Evolutionary conservation across 2,329 filamentous ascomycete genomes (phyloP), one percentile per base, ranked within the genome.

Genomic region (Pestalotiopsis sp.): DNA sequence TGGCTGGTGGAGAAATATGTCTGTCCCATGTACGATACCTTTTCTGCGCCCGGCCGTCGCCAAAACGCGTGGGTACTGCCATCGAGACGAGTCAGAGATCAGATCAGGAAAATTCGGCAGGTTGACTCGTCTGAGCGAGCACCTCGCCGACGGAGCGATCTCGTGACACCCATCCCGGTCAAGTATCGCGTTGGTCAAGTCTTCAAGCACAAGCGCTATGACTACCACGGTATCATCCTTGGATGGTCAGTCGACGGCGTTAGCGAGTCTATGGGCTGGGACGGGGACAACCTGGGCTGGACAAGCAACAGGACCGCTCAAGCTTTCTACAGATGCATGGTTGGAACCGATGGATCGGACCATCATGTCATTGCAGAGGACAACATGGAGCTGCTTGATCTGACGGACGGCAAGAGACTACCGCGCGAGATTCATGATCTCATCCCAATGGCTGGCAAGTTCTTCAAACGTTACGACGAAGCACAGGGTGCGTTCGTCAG

Each of bases 391-490:
- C 80, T 90, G n/a, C 81, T 93, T 9, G 68, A 76, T 7, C 70
- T 78, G 7, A 67, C 63, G 12, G 72, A 71, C 3, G 72, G 72
- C 7, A 66, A 71, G 31, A 74, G 73, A 36, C 68, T 79, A 6
- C 77, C 77, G 1, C 61, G 73, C 2, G 76, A 78, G 67, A 77
- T 79, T 66, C 71, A 70, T n/a, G 80, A 87, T 27, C 83, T 97
- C 70, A 86, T 93, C 76, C 84, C 85, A 60, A 80, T 93, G 72
- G 93, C 94, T 3, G 96, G 96, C 0, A 92, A 91, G 74, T 93
- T 93, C 79, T 98, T 99, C 80, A 97, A 93, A 80, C 86, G 94
- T 57, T 98, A 94, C 85, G 93, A 98, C 79, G 76, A 79, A 4
- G 82, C 82, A 41, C 84, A 81, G 0, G 89, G 89, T 72, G 84